phyloP scores from a whole-genome alignment of 129 eudicot genomes.

The Saussurea involucrata region DNA sequence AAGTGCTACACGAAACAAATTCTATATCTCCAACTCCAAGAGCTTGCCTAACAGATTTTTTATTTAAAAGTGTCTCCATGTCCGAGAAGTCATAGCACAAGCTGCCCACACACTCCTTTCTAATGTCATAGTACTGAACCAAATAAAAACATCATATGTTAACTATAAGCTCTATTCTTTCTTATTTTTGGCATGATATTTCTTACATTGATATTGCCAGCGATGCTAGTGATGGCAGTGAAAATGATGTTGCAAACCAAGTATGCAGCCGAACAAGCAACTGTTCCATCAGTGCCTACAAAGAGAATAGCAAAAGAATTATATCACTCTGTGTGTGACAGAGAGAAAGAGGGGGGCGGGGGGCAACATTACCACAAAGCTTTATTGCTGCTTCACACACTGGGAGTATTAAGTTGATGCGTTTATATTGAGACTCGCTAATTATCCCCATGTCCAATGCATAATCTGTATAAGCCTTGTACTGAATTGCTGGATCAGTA shows the following conservation, averaged over 20 bases:
- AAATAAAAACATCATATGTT: not conserved
- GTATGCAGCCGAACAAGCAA: slow-evolving; percentile 51
- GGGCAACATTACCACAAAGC: slow-evolving; percentile 58
- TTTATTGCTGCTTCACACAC: slow-evolving; percentile 59
- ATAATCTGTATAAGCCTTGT: slow-evolving; percentile 70
- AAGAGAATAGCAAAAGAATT: not conserved
- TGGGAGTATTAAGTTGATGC: slow-evolving; percentile 41
- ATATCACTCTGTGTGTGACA: not conserved
- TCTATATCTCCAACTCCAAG: slow-evolving; percentile 73
- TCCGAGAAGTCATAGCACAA: slow-evolving; percentile 81
- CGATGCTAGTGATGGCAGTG: slow-evolving; percentile 29
- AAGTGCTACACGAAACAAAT: slow-evolving; percentile 72
- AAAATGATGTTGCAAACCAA: slow-evolving; percentile 51
- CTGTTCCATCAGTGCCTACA: slow-evolving; percentile 52
- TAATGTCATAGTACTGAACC: slow-evolving; percentile 67
- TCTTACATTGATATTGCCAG: slow-evolving; percentile 47
- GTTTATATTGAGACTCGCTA: slow-evolving; percentile 41
- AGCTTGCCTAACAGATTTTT: slow-evolving; percentile 42
- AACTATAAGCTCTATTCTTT: not conserved
- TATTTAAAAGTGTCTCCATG: slow-evolving; percentile 61
- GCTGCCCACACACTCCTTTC: slow-evolving; percentile 59
- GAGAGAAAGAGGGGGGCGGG: not conserved
- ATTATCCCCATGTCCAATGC: slow-evolving; percentile 65
- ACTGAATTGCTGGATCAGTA: slow-evolving; percentile 79
- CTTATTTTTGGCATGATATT: not conserved